These are phyloP conservation scores for Chenopodium album DNA, from an alignment of 148 eudicot species.

Conservation along the genomic window DNA sequence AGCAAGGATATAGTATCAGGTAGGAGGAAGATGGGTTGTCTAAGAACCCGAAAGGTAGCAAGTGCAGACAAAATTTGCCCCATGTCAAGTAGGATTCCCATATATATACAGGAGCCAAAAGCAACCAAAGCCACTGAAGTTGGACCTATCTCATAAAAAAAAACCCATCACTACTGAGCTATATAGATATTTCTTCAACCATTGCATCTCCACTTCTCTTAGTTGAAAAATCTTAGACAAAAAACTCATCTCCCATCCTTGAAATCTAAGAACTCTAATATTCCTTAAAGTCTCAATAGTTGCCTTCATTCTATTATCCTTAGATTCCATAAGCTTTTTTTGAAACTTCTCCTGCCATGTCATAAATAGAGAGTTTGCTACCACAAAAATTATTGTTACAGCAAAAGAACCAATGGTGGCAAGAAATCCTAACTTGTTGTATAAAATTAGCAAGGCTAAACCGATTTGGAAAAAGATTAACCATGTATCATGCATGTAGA, in stretches of 20 bases:
- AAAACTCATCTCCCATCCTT: constrained; percentile 55
- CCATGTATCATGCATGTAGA: constrained; percentile 18
- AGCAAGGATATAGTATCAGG: constrained; percentile 47
- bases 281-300: constrained; percentile 51
- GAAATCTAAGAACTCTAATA: constrained; percentile 56
- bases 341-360: constrained; percentile 37
- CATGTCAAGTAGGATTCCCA: constrained; percentile 46
- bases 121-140: constrained; percentile 48
- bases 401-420: not conserved
- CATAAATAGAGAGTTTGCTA: not conserved
- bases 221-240: constrained; percentile 42
- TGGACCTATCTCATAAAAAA: constrained; percentile 43
- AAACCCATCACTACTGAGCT: constrained; percentile 22
- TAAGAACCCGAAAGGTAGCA: constrained; percentile 55
- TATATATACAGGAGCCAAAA: constrained; percentile 40
- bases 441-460: constrained; percentile 17
- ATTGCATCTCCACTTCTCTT: constrained; percentile 34
- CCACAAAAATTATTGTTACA: not conserved
- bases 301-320: constrained; percentile 54
- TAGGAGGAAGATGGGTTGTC: constrained; percentile 36
- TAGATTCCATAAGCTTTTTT: constrained; percentile 42
- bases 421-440: constrained; percentile 13
- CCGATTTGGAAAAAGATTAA: constrained; percentile 9
- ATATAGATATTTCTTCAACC: constrained; percentile 35
- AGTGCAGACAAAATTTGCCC: constrained; percentile 45